Base-by-base conservation (phyloP, 1,284 basidiomycete genomes). In the Chiua sp. region DNA sequence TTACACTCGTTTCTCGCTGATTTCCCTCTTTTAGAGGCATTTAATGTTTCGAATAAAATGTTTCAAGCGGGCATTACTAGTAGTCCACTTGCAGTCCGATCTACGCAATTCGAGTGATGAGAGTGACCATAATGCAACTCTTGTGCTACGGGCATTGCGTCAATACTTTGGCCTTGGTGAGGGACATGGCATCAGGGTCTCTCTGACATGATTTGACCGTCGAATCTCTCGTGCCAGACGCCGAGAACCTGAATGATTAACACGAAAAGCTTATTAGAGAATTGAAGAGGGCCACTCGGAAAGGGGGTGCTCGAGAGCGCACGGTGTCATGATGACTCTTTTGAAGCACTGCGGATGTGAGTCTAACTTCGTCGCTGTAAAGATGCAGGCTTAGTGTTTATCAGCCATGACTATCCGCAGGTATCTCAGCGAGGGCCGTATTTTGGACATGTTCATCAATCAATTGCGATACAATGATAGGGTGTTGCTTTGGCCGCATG, bases 151-250 rank as follows among this genome's bases (percentile, higher is more conserved):
- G 18, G 28, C 55, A 37, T 22, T 68, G 18, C 33, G 26, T 26
- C 20, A 7, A 1, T 37, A 69, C 32, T 72, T 71, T 28, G 65
- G 64, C 7, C 55, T 71, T 1, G 58, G 70, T 72, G 20, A 50
- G 65, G 26, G n/a, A 28, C 30, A n/a, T n/a, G n/a, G n/a, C n/a
- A n/a, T n/a, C n/a, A n/a, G n/a, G n/a, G 30, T 44, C 47, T 23
- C 20, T 22, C 22, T 44, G 32, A 33, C 13, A 4, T n/a, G 7
- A 8, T 15, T n/a, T 7, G 16, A 50, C 16, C 10, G 10, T 50
- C 23, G 53, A 4, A 33, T 37, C 18, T 0, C 16, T 32, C 12
- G 26, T 50, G 50, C 39, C 26, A 72, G 70, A 35, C 6, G 51
- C 53, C 6, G 1, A 11, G 3, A 12, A 13, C 12, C 60, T 70